Percentiles rank a stretch among this genome's conserved stretches.
These are phyloP conservation scores for Sarocladium oryzae DNA, from an alignment of 2,329 filamentous ascomycete species.

Conservation along the genomic window DNA sequence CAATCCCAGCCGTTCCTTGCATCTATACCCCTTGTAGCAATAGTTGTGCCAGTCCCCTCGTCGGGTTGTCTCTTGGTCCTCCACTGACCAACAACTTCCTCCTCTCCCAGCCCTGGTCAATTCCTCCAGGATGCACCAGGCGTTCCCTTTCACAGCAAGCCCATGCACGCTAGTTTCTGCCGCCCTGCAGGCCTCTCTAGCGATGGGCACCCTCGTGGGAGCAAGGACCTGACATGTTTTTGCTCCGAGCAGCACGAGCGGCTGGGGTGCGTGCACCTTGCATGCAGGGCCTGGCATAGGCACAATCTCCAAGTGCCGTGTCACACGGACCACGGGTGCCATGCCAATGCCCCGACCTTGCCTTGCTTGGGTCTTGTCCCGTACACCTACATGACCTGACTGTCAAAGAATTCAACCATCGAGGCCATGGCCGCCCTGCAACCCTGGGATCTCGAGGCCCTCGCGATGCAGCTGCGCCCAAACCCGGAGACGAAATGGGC, in stretches of 20 bases:
- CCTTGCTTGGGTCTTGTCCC: constrained; percentile 1
- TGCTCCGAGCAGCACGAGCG: constrained; percentile 6
- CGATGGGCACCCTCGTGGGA: constrained; percentile 7
- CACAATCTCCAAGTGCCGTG: constrained; percentile 5
- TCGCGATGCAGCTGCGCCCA: neutral
- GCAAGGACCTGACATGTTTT: neutral
- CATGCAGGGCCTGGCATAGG: neutral
- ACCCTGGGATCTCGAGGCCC: neutral
- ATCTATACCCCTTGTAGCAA: too few species aligned
- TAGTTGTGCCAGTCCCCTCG: too few species aligned
- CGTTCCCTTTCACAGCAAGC: neutral
- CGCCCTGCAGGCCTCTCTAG: constrained; percentile 7
- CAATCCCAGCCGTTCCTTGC: too few species aligned
- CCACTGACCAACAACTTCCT: neutral
- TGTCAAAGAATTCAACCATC: neutral
- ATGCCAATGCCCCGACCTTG: constrained; percentile 1
- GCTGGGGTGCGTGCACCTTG: constrained; percentile 9
- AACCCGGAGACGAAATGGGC: neutral
- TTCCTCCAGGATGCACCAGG: neutral
- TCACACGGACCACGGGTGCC: constrained; percentile 4
- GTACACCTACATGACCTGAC: constrained; percentile 3
- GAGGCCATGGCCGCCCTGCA: neutral
- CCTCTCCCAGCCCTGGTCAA: neutral
- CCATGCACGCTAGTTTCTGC: constrained; percentile 5
- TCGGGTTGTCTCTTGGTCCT: constrained; percentile 1